A percentile compares a stretch with the other conserved stretches of the same genome.
phyloP scores from a whole-genome alignment of 768 basidiomycete genomes.

The Psilocybe sp. region DNA sequence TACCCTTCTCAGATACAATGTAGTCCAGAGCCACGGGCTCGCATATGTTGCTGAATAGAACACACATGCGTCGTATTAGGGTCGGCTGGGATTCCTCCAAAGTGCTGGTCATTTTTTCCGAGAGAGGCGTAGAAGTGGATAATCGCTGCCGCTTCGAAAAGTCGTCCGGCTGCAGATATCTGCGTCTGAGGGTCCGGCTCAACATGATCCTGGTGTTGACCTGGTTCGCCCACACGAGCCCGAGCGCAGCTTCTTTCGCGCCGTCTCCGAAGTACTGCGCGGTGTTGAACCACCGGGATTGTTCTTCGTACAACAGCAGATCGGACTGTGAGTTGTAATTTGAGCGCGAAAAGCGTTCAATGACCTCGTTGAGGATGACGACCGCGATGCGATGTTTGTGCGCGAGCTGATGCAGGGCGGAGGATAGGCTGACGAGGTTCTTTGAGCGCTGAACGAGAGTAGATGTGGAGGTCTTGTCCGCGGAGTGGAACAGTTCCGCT shows the following conservation, averaged over 20 bases:
- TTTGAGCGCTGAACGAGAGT: conserved; percentile 74
- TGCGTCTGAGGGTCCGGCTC: conserved; percentile 68
- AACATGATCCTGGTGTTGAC: conserved; percentile 85
- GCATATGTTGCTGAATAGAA: conserved; percentile 73
- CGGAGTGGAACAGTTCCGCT: conserved; percentile 77
- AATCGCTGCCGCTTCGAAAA: conserved; percentile 23
- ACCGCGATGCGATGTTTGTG: conserved; percentile 63
- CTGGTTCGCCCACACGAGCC: conserved; percentile 93
- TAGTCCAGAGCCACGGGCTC: conserved; percentile 68
- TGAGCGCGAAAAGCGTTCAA: conserved; percentile 62
- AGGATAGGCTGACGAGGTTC: conserved; percentile 64
- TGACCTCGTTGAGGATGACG: conserved; percentile 86
- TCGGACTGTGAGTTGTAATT: conserved; percentile 24
- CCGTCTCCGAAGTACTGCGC: conserved; percentile 57
- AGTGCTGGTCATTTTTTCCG: background rate
- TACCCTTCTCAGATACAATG: conserved; percentile 61
- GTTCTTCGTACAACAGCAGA: conserved; percentile 59
- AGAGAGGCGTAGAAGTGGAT: background rate
- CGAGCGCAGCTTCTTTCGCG: conserved; percentile 78
- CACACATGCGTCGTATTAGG: conserved; percentile 66
- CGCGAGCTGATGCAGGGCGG: conserved; percentile 70
- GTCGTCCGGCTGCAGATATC: conserved; percentile 43
- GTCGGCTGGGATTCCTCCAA: conserved; percentile 38
- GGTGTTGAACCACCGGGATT: conserved; percentile 74
- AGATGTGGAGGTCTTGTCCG: conserved; percentile 52